Base-by-base conservation (phyloP, 2,329 filamentous ascomycete genomes). In the Alternaria panax region DNA sequence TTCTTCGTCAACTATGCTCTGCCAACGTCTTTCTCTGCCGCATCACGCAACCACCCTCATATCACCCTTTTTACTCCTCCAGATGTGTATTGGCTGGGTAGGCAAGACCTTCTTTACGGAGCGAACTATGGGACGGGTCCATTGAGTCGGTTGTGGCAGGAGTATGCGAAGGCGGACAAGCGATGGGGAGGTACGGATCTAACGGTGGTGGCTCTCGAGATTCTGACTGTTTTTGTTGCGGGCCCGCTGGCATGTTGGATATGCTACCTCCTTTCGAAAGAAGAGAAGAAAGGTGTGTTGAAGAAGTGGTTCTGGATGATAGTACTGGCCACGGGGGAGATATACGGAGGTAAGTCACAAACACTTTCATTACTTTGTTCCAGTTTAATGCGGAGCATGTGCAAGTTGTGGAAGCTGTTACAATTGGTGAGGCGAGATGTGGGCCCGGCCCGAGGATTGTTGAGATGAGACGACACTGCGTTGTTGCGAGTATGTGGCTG, bases 1-100 rank as follows among this genome's bases (percentile, higher is more conserved):
- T 96, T 98, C 85, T 94, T 93, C 84, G 85, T 85, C 67, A 88
- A 82, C 70, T 79, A 79, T 47, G 71, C 77, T 20, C 75, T 86
- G 38, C 78, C 82, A 7, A 77, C 78, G 38, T 68, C 67, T 38
- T 77, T 78, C 57, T 68, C 70, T 2, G 70, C 68, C n/a, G 62
- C 69, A 32, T 40, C 63, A 7, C 58, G 70, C 38, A 64, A 73
- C 47, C 72, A 75, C 22, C 69, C 67, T 32, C 67, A 67, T 7
- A 70, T 81, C 67, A 62, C 75, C 62, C 51, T 82, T 51, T 71
- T 81, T 56, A 80, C 82, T 3, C 80, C 82, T 7, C 79, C 80
- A 3, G 78, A 79, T 47, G 78, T 83, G 22, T 82, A 82, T 70
- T 88, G 88, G 75, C 79, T 88, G 4, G 83, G 83, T 22, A 72